Conservation (phyloP, 768 basidiomycete genomes). For the Lentinula boryana region DNA sequence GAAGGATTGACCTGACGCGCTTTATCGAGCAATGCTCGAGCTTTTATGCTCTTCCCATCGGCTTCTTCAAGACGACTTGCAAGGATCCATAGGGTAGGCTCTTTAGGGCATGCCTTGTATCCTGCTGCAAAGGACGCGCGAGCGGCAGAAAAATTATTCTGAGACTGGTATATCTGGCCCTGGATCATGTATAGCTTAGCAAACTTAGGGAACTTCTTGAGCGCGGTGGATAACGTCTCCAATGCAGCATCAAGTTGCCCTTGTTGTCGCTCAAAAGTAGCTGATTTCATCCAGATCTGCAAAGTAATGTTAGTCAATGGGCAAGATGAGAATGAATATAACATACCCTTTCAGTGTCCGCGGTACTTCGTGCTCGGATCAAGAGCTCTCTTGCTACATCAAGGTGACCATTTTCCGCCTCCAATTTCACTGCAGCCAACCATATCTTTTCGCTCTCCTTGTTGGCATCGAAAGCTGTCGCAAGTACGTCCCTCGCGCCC, state of each 20-base stretch:
- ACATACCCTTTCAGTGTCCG: conserved; percentile 85
- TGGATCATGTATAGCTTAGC: conserved; percentile 97
- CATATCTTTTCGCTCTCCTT: conserved; percentile 97
- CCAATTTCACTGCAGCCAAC: conserved; percentile 95
- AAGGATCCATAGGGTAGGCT: conserved; percentile 83
- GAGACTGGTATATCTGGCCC: conserved; percentile 79
- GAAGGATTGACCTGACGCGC: conserved; percentile 82
- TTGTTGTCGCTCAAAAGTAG: conserved; percentile 90
- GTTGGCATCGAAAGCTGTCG: conserved; percentile 88
- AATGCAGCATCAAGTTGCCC: conserved; percentile 70
- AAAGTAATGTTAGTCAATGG: neutral
- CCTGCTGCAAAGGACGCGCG: conserved; percentile 81
- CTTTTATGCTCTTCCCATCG: conserved; percentile 90
- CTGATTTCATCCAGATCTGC: conserved; percentile 99
- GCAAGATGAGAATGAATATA: conserved; percentile 3
- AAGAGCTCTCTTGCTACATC: conserved; percentile 82
- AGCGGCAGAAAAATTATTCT: conserved; percentile 55
- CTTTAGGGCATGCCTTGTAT: conserved; percentile 81
- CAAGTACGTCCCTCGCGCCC: conserved; percentile 85
- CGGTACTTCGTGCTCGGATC: conserved; percentile 82
- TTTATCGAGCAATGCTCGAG: conserved; percentile 86
- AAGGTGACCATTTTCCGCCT: conserved; percentile 91
- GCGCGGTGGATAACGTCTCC: conserved; percentile 64
- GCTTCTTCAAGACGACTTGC: conserved; percentile 85
- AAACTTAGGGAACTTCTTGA: conserved; percentile 82